These are phyloP conservation scores for Sporothrix globosa DNA, from an alignment of 2,329 filamentous ascomycete species.

Conservation along the genomic window DNA sequence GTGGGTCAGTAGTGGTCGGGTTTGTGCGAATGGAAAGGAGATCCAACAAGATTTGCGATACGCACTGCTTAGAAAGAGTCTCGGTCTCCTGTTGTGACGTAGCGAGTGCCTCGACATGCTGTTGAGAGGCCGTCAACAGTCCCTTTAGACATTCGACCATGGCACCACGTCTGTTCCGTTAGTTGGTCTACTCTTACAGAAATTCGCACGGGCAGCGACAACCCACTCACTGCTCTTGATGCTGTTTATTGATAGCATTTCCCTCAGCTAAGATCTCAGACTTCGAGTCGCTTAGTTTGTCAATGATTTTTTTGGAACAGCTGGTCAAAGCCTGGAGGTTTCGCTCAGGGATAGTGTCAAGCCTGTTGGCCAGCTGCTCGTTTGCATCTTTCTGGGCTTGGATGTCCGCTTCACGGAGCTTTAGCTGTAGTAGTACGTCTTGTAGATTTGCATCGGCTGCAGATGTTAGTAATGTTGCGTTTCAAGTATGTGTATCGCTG, in stretches of 20 bases:
- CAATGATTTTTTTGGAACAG: slow-evolving; percentile 32
- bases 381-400: slow-evolving; percentile 23
- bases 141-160: slow-evolving; percentile 25
- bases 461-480: neutral
- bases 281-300: slow-evolving; percentile 29
- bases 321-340: slow-evolving; percentile 33
- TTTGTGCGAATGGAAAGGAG: neutral
- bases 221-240: slow-evolving; percentile 26
- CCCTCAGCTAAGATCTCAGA: slow-evolving; percentile 5
- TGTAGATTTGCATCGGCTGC: slow-evolving; percentile 30
- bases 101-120: slow-evolving; percentile 16
- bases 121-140: neutral
- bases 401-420: slow-evolving; percentile 30
- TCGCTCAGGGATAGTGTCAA: slow-evolving; percentile 32
- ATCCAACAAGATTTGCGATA: neutral
- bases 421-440: slow-evolving; percentile 6
- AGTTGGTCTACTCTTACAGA: neutral
- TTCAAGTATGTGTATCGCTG: neutral
- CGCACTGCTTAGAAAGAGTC: slow-evolving; percentile 11
- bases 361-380: slow-evolving; percentile 20
- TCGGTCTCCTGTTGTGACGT: slow-evolving; percentile 21
- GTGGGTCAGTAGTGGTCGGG: neutral
- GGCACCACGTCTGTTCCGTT: slow-evolving; percentile 4
- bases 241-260: neutral
- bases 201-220: too few species aligned